These are phyloP conservation scores for Aspergillus puulaauensis DNA, from an alignment of 2,329 filamentous ascomycete genomes.

Conservation along the genomic window DNA sequence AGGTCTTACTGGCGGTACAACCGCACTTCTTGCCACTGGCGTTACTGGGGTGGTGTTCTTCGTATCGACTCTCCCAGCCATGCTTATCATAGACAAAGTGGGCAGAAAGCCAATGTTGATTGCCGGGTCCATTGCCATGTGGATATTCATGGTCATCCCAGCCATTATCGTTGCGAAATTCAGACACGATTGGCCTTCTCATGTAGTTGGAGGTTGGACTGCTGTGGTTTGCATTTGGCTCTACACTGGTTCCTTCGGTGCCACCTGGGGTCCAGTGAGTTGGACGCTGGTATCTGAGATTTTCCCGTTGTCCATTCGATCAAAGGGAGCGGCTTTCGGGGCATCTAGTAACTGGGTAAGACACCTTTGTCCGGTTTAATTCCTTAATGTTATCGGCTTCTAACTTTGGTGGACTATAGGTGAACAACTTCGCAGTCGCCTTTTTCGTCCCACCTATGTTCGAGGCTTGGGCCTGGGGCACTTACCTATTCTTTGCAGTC, in stretches of 20 bases:
- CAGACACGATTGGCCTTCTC: constrained; percentile 27
- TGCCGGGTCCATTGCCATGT: constrained; percentile 25
- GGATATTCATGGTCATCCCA: constrained; percentile 25
- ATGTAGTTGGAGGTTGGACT: constrained; percentile 27
- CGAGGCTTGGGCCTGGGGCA: constrained; percentile 25
- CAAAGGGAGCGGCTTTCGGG: constrained; percentile 29
- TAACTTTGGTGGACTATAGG: background rate
- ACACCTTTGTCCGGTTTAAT: no score
- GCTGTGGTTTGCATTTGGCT: constrained; percentile 31
- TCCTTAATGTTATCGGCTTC: background rate
- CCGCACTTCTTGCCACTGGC: constrained; percentile 39
- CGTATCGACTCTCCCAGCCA: constrained; percentile 25
- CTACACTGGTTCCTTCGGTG: constrained; percentile 26
- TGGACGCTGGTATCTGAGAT: constrained; percentile 31
- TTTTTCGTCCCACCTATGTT: constrained; percentile 31
- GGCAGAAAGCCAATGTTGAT: constrained; percentile 31
- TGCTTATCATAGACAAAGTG: constrained; percentile 30
- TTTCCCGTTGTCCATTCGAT: constrained; percentile 29
- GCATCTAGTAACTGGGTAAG: constrained; percentile 29
- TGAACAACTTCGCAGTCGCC: constrained; percentile 32
- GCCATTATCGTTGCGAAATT: constrained; percentile 29
- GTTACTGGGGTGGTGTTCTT: constrained; percentile 42
- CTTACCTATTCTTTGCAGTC: constrained; percentile 31
- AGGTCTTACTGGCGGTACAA: constrained; percentile 36
- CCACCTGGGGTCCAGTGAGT: constrained; percentile 29